Conservation (phyloP, 148 eudicot genomes). For the Selenicereus undatus region DNA sequence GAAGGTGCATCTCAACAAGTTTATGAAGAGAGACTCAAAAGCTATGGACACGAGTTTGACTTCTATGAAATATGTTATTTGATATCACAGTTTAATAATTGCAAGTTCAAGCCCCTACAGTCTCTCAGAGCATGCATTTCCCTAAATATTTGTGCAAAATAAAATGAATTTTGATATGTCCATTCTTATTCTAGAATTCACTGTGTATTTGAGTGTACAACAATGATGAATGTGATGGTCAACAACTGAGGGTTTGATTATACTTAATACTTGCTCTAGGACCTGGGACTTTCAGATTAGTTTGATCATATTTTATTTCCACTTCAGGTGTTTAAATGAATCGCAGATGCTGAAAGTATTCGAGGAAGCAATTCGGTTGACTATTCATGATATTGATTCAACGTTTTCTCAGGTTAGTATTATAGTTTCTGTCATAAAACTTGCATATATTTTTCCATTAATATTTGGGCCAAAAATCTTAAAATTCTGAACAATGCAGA, state of each 20-base stretch:
- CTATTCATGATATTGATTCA: slow-evolving; percentile 21
- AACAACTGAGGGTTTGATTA: too few relatives aligned
- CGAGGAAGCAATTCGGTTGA: slow-evolving; percentile 15
- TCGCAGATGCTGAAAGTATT: slow-evolving; percentile 6
- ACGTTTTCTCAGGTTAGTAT: slow-evolving; percentile 18
- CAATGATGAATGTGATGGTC: neutral
- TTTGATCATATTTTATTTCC: neutral
- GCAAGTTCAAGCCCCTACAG: neutral
- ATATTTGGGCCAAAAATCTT: neutral
- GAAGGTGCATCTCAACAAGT: slow-evolving; percentile 9
- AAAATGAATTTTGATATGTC: neutral
- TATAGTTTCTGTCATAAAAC: neutral
- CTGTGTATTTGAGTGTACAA: neutral
- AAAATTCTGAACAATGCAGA: slow-evolving; percentile 3
- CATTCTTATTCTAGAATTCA: neutral
- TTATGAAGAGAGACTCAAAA: neutral
- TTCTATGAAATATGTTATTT: neutral
- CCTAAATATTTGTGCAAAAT: neutral
- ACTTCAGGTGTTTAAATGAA: slow-evolving; percentile 16
- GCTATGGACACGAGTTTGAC: neutral
- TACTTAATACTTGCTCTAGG: neutral
- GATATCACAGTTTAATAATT: neutral
- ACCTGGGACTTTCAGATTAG: neutral
- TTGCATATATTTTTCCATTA: neutral
- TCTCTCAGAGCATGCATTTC: neutral